Evolutionary conservation across 352 stramenopile species (phyloP), one percentile per base, ranked within the genome.

Genomic region (Phytophthora pistaciae): DNA sequence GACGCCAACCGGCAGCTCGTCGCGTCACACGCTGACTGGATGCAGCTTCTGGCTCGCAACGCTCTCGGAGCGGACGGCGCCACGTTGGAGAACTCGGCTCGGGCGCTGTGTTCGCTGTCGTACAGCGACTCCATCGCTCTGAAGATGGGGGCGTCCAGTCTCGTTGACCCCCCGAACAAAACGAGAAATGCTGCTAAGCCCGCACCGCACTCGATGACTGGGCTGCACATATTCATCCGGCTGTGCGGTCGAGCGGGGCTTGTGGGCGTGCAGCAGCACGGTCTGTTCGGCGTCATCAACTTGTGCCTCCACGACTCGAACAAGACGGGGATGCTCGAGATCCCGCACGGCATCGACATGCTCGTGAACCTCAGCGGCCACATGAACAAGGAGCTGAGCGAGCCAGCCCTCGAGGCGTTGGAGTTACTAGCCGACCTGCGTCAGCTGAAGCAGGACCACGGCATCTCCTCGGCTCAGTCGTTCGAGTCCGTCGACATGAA

Each of bases 1-100:
- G 90, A 97, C n/a, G 83, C 84, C 25, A 98, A 97, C 56, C 91
- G 92, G 1, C 74, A 82, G 27, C 73, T 94, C 31, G 65, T 97
- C 9, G 83, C 85, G 2, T 72, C 74, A 1, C 68, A 91, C 29
- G 48, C 66, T 2, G 46, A 72, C 11, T 95, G 88, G 77, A 85
- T 97, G 68, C 58, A 70, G 33, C 57, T 92, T 11, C 68, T 97
- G 6, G 67, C 88, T 54, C 78, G 77, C 56, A 84, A 82, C 44
- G 90, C 82, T 40, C 57, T 79, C 14, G 50, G 82, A 10, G 64
- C 57, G 1, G 62, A 86, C 3, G 74, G 72, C 9, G 21, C 56
- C 1, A 60, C 68, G 7, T 81, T 95, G 10, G 89, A 97, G 62
- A 78, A 96, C 60, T 82, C 87, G 3, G 85, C 90, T 23, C 83